A percentile compares a stretch with the other conserved stretches of the same genome.
These are phyloP conservation scores for Coccomyxa sp. DNA, from an alignment of 139 green algal species.

Conservation along the genomic window DNA sequence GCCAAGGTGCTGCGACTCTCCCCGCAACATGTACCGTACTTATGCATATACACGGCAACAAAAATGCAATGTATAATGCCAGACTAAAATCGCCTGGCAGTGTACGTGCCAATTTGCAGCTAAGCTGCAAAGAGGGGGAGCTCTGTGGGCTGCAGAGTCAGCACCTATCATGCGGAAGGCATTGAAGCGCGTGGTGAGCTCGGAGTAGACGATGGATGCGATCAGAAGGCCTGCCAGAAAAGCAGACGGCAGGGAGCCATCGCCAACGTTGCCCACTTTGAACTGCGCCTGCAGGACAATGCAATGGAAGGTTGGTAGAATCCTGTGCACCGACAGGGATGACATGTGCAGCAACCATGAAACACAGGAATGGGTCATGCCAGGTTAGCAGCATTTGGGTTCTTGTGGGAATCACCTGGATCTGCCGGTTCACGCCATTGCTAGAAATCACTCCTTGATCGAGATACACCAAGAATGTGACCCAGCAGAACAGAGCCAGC, in stretches of 20 bases:
- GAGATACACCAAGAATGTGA: conserved; percentile 84
- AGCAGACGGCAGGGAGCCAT: conserved; percentile 74
- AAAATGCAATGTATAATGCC: too few relatives aligned
- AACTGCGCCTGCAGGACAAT: neutral
- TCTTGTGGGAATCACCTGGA: neutral
- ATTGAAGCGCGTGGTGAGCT: conserved; percentile 54
- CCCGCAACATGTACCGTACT: too few relatives aligned
- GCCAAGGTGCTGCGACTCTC: too few relatives aligned
- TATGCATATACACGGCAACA: too few relatives aligned
- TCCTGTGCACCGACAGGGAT: neutral
- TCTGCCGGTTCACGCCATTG: conserved; percentile 87
- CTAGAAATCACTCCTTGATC: conserved; percentile 84
- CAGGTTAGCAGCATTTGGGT: too few relatives aligned
- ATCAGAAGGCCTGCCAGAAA: conserved; percentile 95
- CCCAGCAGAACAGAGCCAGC: conserved; percentile 65
- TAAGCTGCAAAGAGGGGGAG: neutral
- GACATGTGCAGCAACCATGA: neutral
- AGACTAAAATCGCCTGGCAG: too few relatives aligned
- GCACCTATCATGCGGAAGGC: conserved; percentile 39
- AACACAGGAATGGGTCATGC: neutral
- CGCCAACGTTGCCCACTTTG: neutral
- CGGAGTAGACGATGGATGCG: conserved; percentile 81
- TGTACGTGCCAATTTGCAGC: too few relatives aligned
- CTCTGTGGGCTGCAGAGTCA: neutral
- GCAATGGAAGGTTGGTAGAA: neutral